Conservation (phyloP, 805 yeast genomes). For the Candida ficus region DNA sequence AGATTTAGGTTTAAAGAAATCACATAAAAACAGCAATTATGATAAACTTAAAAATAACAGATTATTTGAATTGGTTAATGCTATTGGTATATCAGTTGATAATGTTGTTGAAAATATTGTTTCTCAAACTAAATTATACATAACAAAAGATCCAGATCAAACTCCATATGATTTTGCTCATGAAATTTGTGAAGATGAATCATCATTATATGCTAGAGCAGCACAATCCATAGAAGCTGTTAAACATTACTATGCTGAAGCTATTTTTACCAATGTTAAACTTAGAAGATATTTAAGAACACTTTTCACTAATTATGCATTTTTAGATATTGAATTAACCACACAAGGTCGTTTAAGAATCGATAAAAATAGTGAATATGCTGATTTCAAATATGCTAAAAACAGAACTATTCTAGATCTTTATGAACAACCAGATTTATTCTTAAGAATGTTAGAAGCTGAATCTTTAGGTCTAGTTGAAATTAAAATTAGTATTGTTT, state of each 20-base stretch:
- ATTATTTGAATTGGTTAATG: constrained; percentile 58
- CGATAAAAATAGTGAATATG: constrained; percentile 73
- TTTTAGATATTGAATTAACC: constrained; percentile 69
- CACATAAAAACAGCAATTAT: constrained; percentile 46
- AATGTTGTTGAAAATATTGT: constrained; percentile 79
- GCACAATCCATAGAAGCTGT: constrained; percentile 68
- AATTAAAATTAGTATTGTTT: constrained; percentile 49
- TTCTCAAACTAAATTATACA: constrained; percentile 61
- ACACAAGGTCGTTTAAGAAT: constrained; percentile 79
- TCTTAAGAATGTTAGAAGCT: constrained; percentile 87
- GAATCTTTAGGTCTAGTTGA: constrained; percentile 71
- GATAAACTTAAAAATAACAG: constrained; percentile 65
- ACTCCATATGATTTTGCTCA: constrained; percentile 59
- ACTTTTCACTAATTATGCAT: constrained; percentile 58
- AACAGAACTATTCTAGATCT: constrained; percentile 77
- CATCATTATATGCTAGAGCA: constrained; percentile 47
- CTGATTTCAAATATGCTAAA: constrained; percentile 86
- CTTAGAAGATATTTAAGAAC: constrained; percentile 65
- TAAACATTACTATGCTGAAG: constrained; percentile 70
- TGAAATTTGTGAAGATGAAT: constrained; percentile 29
- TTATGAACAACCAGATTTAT: constrained; percentile 69
- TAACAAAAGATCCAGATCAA: constrained; percentile 61
- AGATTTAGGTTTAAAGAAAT: constrained; percentile 26
- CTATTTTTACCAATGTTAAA: constrained; percentile 74
- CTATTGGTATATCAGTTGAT: constrained; percentile 73